These are phyloP conservation scores for Chenopodium formosanum DNA, from an alignment of 148 eudicot species.

Conservation along the genomic window DNA sequence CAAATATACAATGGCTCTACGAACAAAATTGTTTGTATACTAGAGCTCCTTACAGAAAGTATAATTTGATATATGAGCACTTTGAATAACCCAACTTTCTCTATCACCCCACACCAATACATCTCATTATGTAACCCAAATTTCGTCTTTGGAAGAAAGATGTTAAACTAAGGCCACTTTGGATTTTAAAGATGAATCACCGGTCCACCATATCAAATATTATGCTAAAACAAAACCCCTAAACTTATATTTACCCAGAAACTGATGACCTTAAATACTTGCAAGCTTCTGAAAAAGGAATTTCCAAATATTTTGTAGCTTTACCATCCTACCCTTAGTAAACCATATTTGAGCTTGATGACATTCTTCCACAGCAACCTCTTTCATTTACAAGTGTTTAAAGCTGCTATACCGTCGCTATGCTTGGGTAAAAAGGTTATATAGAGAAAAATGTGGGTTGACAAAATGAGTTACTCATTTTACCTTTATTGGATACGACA, in stretches of 20 bases:
- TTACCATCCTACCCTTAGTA: background rate
- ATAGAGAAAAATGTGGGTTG: too few relatives aligned
- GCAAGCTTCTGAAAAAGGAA: background rate
- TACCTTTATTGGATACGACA: too few relatives aligned
- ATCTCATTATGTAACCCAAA: too few relatives aligned
- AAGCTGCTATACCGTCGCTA: background rate
- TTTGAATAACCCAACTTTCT: too few relatives aligned
- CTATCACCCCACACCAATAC: too few relatives aligned
- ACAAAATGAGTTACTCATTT: too few relatives aligned
- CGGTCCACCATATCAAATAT: background rate
- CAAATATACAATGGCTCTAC: too few relatives aligned
- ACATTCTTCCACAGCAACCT: background rate
- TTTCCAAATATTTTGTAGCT: background rate
- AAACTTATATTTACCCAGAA: background rate
- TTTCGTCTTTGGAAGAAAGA: too few relatives aligned
- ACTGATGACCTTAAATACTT: background rate
- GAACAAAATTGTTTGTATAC: too few relatives aligned
- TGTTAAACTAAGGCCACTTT: background rate
- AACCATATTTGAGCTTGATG: background rate
- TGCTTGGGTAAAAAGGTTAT: too few relatives aligned
- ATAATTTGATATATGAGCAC: too few relatives aligned
- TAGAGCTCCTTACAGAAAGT: too few relatives aligned
- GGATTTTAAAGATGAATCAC: background rate
- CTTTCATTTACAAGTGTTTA: background rate
- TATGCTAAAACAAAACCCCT: background rate